phyloP scores from a whole-genome alignment of 169 alveolate genomes.

The Plasmodium yoelii region DNA sequence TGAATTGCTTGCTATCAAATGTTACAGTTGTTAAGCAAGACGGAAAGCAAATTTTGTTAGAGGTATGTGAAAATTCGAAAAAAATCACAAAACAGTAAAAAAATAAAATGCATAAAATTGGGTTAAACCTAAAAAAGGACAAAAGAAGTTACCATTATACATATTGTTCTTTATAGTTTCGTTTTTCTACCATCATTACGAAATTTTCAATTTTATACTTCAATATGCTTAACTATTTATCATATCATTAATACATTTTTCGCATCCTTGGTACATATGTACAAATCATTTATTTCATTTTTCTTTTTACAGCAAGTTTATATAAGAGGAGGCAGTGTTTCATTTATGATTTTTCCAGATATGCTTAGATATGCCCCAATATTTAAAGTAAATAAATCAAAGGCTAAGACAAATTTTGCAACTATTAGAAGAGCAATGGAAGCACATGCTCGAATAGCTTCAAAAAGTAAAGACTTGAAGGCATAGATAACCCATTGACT shows the following conservation, averaged over 20 bases:
- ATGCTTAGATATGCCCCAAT: slow-evolving; percentile 99
- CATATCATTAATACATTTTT: too few relatives aligned
- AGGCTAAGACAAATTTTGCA: slow-evolving; percentile 82
- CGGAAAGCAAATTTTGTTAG: slow-evolving; percentile 95
- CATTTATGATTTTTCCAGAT: slow-evolving; percentile 97
- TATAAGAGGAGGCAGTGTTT: slow-evolving; percentile 95
- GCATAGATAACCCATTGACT: slow-evolving; percentile 1
- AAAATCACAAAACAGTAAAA: too few relatives aligned
- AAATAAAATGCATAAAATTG: too few relatives aligned
- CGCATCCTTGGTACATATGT: too few relatives aligned
- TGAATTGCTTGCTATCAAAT: slow-evolving; percentile 98
- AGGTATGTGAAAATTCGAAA: slow-evolving; percentile 78
- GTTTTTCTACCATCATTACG: too few relatives aligned
- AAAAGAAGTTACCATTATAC: too few relatives aligned
- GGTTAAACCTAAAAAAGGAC: too few relatives aligned
- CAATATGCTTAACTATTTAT: too few relatives aligned
- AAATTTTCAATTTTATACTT: too few relatives aligned
- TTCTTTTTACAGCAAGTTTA: slow-evolving; percentile 87
- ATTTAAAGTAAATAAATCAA: slow-evolving; percentile 92
- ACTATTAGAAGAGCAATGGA: slow-evolving; percentile 86
- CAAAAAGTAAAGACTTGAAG: slow-evolving; percentile 76
- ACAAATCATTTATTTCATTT: not conserved
- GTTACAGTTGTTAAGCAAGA: slow-evolving; percentile 97
- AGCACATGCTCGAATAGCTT: slow-evolving; percentile 82
- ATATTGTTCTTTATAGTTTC: too few relatives aligned